phyloP scores from a whole-genome alignment of 345 rosid species.

The Melaleuca quinquenervia region DNA sequence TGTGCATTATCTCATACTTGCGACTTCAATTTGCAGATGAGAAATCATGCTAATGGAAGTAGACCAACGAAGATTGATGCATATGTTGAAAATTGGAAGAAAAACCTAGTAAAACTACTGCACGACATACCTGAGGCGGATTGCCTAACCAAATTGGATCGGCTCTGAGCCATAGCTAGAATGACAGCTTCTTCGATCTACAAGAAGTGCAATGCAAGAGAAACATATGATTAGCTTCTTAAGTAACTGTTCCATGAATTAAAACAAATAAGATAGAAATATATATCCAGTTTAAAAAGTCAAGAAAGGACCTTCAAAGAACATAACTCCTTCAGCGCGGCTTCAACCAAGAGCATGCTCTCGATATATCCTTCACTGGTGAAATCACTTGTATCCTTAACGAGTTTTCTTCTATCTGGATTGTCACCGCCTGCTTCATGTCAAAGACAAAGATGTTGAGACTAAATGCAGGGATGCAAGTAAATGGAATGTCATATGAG shows the following conservation, averaged over 20 bases:
- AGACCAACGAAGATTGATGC: background rate
- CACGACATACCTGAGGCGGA: background rate
- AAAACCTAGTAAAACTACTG: background rate
- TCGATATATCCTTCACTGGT: background rate
- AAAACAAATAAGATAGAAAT: background rate
- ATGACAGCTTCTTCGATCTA: background rate
- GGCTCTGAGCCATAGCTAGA: background rate
- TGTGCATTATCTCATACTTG: background rate
- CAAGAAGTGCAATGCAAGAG: background rate
- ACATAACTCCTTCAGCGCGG: background rate
- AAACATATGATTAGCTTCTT: background rate
- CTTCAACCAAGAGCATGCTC: background rate
- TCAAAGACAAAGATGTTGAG: background rate
- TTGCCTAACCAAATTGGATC: background rate
- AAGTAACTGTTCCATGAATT: background rate
- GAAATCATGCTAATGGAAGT: background rate
- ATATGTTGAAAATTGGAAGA: background rate
- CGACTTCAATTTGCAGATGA: background rate
- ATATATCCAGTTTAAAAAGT: background rate
- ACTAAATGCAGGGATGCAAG: background rate
- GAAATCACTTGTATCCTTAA: background rate
- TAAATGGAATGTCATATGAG: background rate
- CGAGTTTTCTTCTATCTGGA: background rate
- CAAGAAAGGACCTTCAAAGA: background rate
- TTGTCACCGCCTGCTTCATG: background rate